Conservation (phyloP, 768 basidiomycete species). For the Boletus barrowsii region DNA sequence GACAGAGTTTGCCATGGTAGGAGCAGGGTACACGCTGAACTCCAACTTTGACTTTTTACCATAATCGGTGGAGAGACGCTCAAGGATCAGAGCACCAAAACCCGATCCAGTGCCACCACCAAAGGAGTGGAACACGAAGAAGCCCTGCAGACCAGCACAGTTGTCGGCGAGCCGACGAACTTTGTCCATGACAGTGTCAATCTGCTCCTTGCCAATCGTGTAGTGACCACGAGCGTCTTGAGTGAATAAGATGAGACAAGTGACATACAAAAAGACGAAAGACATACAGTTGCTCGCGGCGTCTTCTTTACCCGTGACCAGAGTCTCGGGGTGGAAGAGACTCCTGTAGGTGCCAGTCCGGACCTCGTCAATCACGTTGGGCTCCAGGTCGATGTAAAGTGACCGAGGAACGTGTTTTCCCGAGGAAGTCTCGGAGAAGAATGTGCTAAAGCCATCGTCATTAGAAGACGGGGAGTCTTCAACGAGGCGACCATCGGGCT, state of each 20-base stretch:
- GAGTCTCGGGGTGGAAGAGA: conserved; percentile 98
- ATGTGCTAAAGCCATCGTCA: conserved; percentile 96
- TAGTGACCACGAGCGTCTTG: conserved; percentile 97
- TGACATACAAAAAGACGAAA: neutral
- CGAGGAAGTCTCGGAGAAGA: conserved; percentile 96
- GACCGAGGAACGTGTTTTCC: conserved; percentile 98
- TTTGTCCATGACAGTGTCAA: conserved; percentile 95
- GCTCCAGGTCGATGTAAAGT: conserved; percentile 95
- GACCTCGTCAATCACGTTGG: conserved; percentile 97
- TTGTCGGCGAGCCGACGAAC: conserved; percentile 93
- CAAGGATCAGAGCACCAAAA: conserved; percentile 93
- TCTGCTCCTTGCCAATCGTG: conserved; percentile 97
- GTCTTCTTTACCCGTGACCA: conserved; percentile 98
- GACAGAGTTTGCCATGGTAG: conserved; percentile 88
- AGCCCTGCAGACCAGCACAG: conserved; percentile 95
- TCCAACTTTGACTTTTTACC: conserved; percentile 99
- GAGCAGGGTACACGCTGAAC: conserved; percentile 95
- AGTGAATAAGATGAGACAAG: conserved; percentile 3
- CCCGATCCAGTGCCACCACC: conserved; percentile 99
- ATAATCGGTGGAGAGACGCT: conserved; percentile 94
- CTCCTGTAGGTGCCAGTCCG: conserved; percentile 92
- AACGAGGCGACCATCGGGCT: conserved; percentile 93
- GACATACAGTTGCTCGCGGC: conserved; percentile 96
- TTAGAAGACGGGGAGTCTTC: conserved; percentile 71
- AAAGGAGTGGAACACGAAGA: conserved; percentile 99